phyloP scores from a whole-genome alignment of 345 rosid species.

The Euphorbia peplus region DNA sequence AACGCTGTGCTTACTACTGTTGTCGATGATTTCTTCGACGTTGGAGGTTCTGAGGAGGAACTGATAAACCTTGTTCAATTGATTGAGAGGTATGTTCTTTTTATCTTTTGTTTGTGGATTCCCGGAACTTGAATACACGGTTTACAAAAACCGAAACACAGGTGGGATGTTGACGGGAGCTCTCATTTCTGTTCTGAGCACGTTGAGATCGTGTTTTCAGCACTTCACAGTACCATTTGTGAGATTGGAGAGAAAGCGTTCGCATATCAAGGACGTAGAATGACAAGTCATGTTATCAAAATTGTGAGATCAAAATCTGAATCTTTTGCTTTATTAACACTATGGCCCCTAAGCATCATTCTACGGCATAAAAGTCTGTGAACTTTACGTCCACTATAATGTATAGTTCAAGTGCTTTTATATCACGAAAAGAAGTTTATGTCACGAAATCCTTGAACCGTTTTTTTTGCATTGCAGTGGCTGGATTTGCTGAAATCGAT shows the following conservation, averaged over 20 bases:
- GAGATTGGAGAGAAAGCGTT: conserved; percentile 71
- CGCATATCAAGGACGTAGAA: conserved; percentile 55
- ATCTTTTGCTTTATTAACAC: not conserved
- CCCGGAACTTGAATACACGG: conserved; percentile 15
- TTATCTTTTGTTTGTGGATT: conserved; percentile 10
- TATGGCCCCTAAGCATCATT: too few species aligned
- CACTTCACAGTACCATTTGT: conserved; percentile 54
- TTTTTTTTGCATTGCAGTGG: conserved; percentile 65
- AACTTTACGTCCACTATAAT: too few species aligned
- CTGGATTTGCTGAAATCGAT: conserved; percentile 64
- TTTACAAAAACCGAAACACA: conserved; percentile 26
- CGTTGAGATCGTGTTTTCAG: conserved; percentile 75
- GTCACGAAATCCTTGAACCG: too few species aligned
- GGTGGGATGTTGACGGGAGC: conserved; percentile 57
- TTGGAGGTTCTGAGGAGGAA: conserved; percentile 33
- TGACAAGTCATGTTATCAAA: conserved; percentile 47
- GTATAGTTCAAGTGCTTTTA: too few species aligned
- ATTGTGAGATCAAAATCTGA: conserved; percentile 42
- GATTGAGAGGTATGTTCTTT: conserved; percentile 40
- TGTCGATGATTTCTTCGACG: conserved; percentile 83
- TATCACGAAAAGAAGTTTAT: too few species aligned
- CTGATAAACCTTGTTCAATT: not conserved
- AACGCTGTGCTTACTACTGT: conserved; percentile 80
- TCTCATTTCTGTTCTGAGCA: conserved; percentile 59
- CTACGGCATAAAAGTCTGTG: too few species aligned